These are phyloP conservation scores for Heterobasidion parviporum DNA, from an alignment of 1,284 basidiomycete species.

Conservation along the genomic window DNA sequence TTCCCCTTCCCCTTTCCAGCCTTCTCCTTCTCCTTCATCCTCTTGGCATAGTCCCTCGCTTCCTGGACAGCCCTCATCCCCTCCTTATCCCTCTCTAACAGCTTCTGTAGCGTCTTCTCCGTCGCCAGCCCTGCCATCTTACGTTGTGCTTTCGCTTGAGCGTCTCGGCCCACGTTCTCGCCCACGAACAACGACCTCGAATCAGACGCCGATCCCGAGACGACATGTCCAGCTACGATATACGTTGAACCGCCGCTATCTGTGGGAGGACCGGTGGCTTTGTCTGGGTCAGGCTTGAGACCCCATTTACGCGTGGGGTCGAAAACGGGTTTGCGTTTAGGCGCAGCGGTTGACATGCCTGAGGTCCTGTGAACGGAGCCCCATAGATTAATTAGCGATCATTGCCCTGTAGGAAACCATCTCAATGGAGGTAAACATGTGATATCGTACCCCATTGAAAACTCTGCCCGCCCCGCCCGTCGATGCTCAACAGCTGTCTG, in stretches of 20 bases:
- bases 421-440: conserved; percentile 5
- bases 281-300: conserved; percentile 38
- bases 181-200: conserved; percentile 40
- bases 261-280: conserved; percentile 7
- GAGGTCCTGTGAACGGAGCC: conserved; percentile 44
- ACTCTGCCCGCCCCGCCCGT: conserved; percentile 73
- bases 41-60: conserved; percentile 38
- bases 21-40: conserved; percentile 16
- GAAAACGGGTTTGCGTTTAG: conserved; percentile 47
- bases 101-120: conserved; percentile 47
- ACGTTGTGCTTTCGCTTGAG: conserved; percentile 64
- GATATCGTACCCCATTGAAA: conserved; percentile 58
- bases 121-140: conserved; percentile 48
- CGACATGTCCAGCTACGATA: conserved; percentile 68
- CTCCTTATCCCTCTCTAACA: conserved; percentile 55
- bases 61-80: conserved; percentile 52
- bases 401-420: no score
- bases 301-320: conserved; percentile 68
- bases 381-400: background rate
- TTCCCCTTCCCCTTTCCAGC: conserved; percentile 13
- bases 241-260: conserved; percentile 58
- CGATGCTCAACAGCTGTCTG: conserved; percentile 71
- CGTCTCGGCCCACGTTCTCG: conserved; percentile 68
- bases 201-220: conserved; percentile 38
- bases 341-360: conserved; percentile 46